phyloP scores from a whole-genome alignment of 139 green algal species.

The Tetraselmis striata region DNA sequence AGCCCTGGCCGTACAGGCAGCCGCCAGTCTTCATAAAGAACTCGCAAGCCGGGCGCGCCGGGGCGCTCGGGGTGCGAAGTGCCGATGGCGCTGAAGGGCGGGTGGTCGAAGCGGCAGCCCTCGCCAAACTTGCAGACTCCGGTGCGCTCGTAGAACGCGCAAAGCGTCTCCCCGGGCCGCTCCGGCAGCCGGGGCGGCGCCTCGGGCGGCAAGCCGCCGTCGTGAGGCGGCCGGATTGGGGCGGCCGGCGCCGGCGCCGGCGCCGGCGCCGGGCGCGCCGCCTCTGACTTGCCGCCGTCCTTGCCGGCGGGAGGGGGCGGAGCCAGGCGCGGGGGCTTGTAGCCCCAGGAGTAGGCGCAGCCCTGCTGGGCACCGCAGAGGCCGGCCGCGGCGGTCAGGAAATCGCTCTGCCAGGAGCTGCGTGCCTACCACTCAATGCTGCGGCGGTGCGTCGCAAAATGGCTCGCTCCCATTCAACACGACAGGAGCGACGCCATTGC shows the following conservation, averaged over 20 bases:
- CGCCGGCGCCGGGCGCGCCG: too few species aligned
- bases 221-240: too few species aligned
- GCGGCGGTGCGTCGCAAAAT: too few species aligned
- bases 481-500: too few species aligned
- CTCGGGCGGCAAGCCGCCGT: too few species aligned
- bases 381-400: too few species aligned
- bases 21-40: conserved; percentile 75
- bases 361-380: too few species aligned
- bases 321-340: neutral
- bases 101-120: conserved; percentile 85
- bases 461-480: too few species aligned
- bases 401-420: too few species aligned
- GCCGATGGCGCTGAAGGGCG: conserved; percentile 50
- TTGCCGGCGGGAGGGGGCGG: neutral
- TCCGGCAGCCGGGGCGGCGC: conserved; percentile 30
- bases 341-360: neutral
- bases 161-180: conserved; percentile 55
- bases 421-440: too few species aligned
- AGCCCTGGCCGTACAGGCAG: conserved; percentile 86
- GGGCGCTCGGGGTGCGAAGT: conserved; percentile 60
- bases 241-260: too few species aligned
- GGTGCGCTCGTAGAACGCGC: conserved; percentile 87
- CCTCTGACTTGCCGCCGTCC: too few species aligned
- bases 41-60: conserved; percentile 57
- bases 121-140: conserved; percentile 82